Evolutionary conservation across 1,139 yeast genomes (phyloP), one percentile per base, ranked within the genome.

Genomic region (Yamadazyma triangularis): DNA sequence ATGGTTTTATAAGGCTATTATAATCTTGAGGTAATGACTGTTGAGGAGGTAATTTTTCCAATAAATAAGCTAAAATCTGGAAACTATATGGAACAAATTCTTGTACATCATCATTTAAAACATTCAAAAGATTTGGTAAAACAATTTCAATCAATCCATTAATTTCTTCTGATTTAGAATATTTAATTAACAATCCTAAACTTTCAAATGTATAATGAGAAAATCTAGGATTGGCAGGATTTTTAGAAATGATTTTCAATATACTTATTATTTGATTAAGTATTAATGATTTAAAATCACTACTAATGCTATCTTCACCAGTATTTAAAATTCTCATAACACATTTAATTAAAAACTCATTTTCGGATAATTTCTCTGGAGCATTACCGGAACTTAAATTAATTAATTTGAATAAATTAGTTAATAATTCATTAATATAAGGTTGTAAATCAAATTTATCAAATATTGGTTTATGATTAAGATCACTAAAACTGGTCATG

Each of bases 211-310:
- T 70, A 50, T 79, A 93, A 57, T 93, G 98, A 6, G 89, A 77
- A 53, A 91, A 93, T 45, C 80, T 77, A 15, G 99, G 98, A 54
- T 93, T 93, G 9, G 97, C 85, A 10, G 98, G 99, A 49, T 93
- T 93, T 46, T 79, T 80, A 24, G 89, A 69, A 31, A 89, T 86
- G 14, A 79, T 75, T 23, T 69, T 70, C 28, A 89, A 67, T 31
- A 93, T 84, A 30, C 71, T 66, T 32, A 88, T 59, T 27, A 91
- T 64, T 51, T 89, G 91, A 20, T 72, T 68, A 28, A 84, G 61
- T 13, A 80, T 64, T 13, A 76, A 70, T 8, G 64, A 42, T 31
- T 70, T 60, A 34, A 70, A 60, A 15, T 50, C 41, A 13, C 59
- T 52, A 16, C 56, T 53, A 12, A 79, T 49, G 1, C 77, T 56